phyloP scores from a whole-genome alignment of 345 rosid genomes.

The Syzygium aqueum region DNA sequence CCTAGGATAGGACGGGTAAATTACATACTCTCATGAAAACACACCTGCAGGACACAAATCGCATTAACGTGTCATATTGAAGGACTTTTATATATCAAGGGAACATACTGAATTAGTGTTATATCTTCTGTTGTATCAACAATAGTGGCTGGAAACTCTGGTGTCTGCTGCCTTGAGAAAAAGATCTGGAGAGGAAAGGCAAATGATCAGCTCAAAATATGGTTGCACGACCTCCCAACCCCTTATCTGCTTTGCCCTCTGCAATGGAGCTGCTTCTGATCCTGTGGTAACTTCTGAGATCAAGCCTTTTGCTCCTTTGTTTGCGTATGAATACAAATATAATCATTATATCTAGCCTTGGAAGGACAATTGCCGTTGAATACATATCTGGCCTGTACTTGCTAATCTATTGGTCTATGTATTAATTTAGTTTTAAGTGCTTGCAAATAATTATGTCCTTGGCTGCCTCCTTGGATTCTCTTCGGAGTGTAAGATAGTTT shows the following conservation, averaged over 20 bases:
- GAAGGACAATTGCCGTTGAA: neutral
- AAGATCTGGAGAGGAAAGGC: constrained; percentile 63
- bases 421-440: neutral
- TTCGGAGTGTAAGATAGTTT: neutral
- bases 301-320: neutral
- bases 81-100: neutral
- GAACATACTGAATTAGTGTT: neutral
- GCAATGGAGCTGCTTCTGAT: constrained; percentile 80
- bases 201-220: constrained; percentile 42
- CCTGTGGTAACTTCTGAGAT: constrained; percentile 49
- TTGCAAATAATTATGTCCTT: neutral
- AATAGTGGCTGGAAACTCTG: constrained; percentile 78
- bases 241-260: constrained; percentile 71
- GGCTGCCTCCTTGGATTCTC: neutral
- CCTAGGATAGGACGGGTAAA: constrained; percentile 72
- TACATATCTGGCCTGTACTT: neutral
- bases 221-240: constrained; percentile 48
- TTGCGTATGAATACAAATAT: neutral
- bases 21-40: constrained; percentile 1
- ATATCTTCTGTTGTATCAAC: neutral
- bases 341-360: neutral
- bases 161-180: constrained; percentile 70
- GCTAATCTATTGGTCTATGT: neutral
- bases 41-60: neutral
- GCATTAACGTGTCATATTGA: neutral